Conservation (phyloP, 1,284 basidiomycete genomes). For the Microbotryomycetes sp. region DNA sequence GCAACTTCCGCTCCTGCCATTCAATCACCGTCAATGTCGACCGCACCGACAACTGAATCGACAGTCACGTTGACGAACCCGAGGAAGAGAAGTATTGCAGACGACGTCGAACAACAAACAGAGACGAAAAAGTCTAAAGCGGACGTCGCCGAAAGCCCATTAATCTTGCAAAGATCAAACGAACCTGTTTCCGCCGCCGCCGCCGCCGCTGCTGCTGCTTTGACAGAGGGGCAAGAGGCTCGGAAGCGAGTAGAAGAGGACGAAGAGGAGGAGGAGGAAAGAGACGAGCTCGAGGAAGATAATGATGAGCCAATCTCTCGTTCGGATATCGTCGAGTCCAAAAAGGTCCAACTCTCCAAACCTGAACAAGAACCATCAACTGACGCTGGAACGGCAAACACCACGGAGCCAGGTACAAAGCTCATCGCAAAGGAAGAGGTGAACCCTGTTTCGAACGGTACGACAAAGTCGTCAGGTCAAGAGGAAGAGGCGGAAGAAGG, state of each 20-base stretch:
- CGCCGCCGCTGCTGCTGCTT: not conserved
- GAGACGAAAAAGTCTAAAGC: not conserved
- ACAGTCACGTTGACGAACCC: not conserved
- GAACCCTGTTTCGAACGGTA: not conserved
- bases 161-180: not conserved
- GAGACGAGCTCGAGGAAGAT: not conserved
- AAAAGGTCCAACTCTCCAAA: too few relatives aligned
- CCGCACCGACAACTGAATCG: not conserved
- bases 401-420: too few relatives aligned
- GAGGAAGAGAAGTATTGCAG: not conserved
- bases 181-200: not conserved
- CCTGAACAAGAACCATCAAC: too few relatives aligned
- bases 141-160: not conserved
- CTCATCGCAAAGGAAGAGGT: constrained; percentile 22
- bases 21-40: not conserved
- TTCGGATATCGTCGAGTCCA: too few relatives aligned
- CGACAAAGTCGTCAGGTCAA: too few relatives aligned
- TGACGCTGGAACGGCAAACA: too few relatives aligned
- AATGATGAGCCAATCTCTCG: not conserved
- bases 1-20: too few relatives aligned
- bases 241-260: not conserved
- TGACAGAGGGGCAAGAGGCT: constrained; percentile 1
- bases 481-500: not conserved
- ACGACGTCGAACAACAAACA: not conserved
- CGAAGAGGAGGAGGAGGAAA: not conserved